Evolutionary conservation across 108 stramenopile genomes (phyloP).

Genomic region (Pseudonitzschia multiseries): DNA sequence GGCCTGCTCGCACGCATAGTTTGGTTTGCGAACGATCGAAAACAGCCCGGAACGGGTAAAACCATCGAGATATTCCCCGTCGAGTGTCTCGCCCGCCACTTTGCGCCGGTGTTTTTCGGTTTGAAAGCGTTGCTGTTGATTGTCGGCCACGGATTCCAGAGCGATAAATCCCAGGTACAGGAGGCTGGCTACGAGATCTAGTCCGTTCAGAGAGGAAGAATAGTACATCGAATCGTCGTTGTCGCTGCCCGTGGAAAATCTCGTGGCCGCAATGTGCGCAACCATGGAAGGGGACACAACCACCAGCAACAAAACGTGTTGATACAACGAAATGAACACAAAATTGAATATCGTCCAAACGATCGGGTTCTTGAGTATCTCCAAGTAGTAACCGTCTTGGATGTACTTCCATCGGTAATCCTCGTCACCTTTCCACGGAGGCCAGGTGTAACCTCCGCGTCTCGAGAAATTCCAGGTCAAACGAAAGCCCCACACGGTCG

Average conservation of each 20-base stretch:
- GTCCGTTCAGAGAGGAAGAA: constrained; percentile 37
- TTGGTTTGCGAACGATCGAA: constrained; percentile 78
- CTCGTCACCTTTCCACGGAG: constrained; percentile 65
- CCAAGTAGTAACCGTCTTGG: constrained; percentile 37
- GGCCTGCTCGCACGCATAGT: constrained; percentile 69
- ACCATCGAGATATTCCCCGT: constrained; percentile 56
- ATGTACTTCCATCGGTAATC: constrained; percentile 80
- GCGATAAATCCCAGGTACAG: constrained; percentile 47
- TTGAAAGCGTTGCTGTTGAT: constrained; percentile 75
- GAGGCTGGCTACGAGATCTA: constrained; percentile 46
- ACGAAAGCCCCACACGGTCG: constrained; percentile 70
- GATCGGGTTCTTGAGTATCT: constrained; percentile 41
- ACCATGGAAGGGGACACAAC: constrained; percentile 66
- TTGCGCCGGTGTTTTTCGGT: constrained; percentile 52
- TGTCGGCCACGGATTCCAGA: constrained; percentile 71
- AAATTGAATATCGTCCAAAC: constrained; percentile 69
- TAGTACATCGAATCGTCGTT: not conserved
- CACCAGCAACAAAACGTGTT: constrained; percentile 63
- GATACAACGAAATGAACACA: constrained; percentile 64
- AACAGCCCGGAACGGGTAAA: constrained; percentile 67
- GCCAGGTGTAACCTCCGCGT: constrained; percentile 73
- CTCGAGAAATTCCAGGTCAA: constrained; percentile 77
- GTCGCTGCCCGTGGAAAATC: not conserved
- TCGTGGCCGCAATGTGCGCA: constrained; percentile 39
- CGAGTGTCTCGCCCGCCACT: constrained; percentile 12